A percentile compares a stretch with the other conserved stretches of the same genome.
phyloP scores from a whole-genome alignment of 78 protist genomes.

The Planoprotostelium fungivorum region DNA sequence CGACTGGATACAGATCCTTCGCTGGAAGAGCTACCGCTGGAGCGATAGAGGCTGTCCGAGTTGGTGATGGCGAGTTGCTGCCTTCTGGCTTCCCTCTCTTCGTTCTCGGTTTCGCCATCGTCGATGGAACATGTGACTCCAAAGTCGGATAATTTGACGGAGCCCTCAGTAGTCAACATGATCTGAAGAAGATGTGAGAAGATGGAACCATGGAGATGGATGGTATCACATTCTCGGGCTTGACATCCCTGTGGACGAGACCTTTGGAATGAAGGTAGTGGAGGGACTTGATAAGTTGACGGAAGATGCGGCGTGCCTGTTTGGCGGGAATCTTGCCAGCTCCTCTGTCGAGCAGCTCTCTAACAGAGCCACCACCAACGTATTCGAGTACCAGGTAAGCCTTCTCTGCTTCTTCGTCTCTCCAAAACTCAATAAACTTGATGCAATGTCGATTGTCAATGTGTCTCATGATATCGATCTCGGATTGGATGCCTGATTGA shows the following conservation, averaged over 20 bases:
- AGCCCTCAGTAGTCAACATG: neutral
- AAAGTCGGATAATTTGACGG: neutral
- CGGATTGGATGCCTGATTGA: neutral
- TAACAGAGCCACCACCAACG: neutral
- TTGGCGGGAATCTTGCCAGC: neutral
- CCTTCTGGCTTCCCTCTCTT: neutral
- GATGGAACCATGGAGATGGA: too few relatives aligned
- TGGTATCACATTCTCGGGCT: too few relatives aligned
- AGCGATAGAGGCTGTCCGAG: neutral
- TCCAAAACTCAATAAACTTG: neutral
- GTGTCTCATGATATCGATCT: neutral
- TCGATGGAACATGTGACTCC: neutral
- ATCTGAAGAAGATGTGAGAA: too few relatives aligned
- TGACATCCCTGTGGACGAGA: too few relatives aligned
- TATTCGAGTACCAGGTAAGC: neutral
- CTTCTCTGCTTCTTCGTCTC: neutral
- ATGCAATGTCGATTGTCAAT: neutral
- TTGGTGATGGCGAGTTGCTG: too few relatives aligned
- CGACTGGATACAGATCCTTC: neutral
- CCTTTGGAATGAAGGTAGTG: neutral
- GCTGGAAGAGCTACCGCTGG: neutral
- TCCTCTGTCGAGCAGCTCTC: neutral
- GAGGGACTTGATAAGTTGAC: neutral
- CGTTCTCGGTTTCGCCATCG: neutral
- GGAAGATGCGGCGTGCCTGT: neutral